Conservation (phyloP, 306 rosid species). For the Pterocarpus santalinus region DNA sequence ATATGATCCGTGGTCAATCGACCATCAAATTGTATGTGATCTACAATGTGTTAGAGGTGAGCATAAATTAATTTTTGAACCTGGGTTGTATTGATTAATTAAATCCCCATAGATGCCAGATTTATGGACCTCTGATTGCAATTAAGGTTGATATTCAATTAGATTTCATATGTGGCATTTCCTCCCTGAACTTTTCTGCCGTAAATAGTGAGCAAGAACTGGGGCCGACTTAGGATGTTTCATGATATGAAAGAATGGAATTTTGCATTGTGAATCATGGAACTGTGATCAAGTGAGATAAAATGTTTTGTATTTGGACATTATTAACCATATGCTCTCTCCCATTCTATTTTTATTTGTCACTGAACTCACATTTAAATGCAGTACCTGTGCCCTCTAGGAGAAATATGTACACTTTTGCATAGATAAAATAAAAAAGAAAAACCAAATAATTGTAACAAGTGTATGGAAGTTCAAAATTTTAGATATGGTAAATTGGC, state of each 20-base stretch:
- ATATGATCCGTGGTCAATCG: constrained; percentile 92
- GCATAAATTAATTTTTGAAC: constrained; percentile 44
- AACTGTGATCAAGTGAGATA: not conserved
- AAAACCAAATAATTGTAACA: too few species aligned
- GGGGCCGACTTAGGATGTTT: constrained; percentile 13
- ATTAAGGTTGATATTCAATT: constrained; percentile 23
- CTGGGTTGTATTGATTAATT: constrained; percentile 14
- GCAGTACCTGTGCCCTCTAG: too few species aligned
- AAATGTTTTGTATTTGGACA: constrained; percentile 1
- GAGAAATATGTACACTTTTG: too few species aligned
- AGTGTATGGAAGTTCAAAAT: too few species aligned
- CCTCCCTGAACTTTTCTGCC: not conserved
- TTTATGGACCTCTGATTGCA: constrained; percentile 28
- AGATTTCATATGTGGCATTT: constrained; percentile 1
- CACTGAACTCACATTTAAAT: too few species aligned
- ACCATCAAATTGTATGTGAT: constrained; percentile 82
- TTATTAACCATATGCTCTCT: not conserved
- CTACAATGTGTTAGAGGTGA: constrained; percentile 84
- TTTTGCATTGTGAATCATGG: not conserved
- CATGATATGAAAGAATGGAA: not conserved
- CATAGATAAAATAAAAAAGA: too few species aligned
- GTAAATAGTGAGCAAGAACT: constrained; percentile 20
- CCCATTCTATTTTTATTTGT: not conserved
- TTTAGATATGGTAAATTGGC: too few species aligned
- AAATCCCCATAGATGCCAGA: constrained; percentile 13